Evolutionary conservation across 805 yeast genomes (phyloP), one percentile per base, ranked within the genome.

Genomic region (Ogataea thermomethanolica): DNA sequence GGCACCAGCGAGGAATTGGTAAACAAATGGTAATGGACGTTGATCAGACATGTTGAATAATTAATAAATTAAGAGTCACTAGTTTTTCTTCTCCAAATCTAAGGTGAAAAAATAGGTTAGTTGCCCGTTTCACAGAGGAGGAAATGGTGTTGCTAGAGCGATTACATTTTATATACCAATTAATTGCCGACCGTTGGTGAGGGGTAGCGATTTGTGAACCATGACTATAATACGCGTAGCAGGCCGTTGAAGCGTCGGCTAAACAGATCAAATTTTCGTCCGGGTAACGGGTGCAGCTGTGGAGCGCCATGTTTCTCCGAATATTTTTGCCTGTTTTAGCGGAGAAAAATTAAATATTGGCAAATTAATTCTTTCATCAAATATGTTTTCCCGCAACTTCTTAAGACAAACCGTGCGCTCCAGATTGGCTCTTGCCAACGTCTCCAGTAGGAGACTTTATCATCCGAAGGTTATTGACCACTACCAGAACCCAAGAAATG

Each of bases 381-480:
- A 12, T 23, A 53, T 53, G 57, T 51, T 51, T 36, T 32, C 54
- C 25, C 50, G 52, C 40, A 50, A 41, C 30, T 29, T 53, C 28
- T n/a, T 43, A 28, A 45, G 47, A 43, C 43, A 44, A 38, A 17
- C 39, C 8, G 21, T 34, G 12, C 29, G 32, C 25, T 37, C 45
- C 10, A 37, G 45, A 53, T 33, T 14, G 12, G 43, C 38, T 24
- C 35, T 39, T 29, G 43, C 38, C 8, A 39, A 39, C 22, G 26
- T 34, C 10, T 20, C 38, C 9, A 39, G 35, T 37, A 33, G 31
- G 20, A 65, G 76, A 54, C 52, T 61, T n/a, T 91, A 91, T 59
- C 97, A 90, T 58, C 89, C 88, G 46, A 89, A 88, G 62, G 97
- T 91, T 39, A 82, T 91, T 54, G 98, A 93, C 61, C 99, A 93